phyloP scores from a whole-genome alignment of 1,284 basidiomycete species.

The Malassezia brasiliensis region DNA sequence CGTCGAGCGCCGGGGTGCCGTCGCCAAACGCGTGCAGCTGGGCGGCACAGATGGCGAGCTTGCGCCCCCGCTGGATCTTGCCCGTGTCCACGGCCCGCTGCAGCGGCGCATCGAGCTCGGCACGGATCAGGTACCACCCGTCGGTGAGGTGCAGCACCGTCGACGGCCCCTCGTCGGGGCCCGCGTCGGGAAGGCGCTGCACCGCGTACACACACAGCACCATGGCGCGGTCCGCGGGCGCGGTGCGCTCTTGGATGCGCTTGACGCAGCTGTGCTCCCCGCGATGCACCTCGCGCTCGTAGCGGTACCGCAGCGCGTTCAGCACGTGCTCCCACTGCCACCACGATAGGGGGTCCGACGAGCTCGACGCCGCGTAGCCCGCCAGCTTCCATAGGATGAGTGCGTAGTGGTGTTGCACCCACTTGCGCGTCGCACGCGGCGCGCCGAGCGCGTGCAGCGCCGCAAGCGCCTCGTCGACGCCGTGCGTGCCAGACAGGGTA shows the following conservation, averaged over 20 bases:
- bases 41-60: conserved; percentile 70
- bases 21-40: conserved; percentile 59
- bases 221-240: conserved; percentile 63
- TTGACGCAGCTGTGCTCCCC: conserved; percentile 71
- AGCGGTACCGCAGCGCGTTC: conserved; percentile 74
- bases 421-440: conserved; percentile 59
- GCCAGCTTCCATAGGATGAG: conserved; percentile 82
- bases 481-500: conserved; percentile 23
- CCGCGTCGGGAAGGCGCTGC: conserved; percentile 29
- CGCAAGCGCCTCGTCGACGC: conserved; percentile 22
- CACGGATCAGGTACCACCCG: conserved; percentile 84
- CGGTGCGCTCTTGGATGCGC: conserved; percentile 65
- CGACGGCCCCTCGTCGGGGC: conserved; percentile 40
- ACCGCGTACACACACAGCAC: conserved; percentile 73
- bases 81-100: conserved; percentile 61
- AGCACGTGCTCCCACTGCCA: conserved; percentile 53
- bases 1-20: conserved; percentile 70
- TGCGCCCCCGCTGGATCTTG: conserved; percentile 65
- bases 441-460: conserved; percentile 24
- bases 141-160: conserved; percentile 71
- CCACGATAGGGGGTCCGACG: conserved; percentile 1
- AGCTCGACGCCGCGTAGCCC: conserved; percentile 2
- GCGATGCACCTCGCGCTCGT: conserved; percentile 74
- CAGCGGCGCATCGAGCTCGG: conserved; percentile 64
- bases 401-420: conserved; percentile 86